Conservation (phyloP, 345 rosid genomes). For the Cardamine occulta region DNA sequence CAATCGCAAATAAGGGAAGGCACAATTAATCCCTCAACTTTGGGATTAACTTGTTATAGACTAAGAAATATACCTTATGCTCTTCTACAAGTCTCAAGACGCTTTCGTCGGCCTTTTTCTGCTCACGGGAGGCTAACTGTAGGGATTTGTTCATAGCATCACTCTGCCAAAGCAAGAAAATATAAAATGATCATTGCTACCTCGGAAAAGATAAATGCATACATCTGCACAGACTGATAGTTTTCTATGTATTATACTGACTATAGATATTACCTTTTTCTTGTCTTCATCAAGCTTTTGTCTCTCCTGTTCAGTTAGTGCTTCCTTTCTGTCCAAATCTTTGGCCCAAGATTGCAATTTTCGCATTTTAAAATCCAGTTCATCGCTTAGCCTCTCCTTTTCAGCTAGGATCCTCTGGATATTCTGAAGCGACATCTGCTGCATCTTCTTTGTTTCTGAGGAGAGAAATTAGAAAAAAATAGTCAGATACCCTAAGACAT, state of each 20-base stretch:
- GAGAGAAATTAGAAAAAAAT: conserved; percentile 9
- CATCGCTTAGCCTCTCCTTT: conserved; percentile 65
- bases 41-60: neutral
- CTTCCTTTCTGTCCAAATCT: conserved; percentile 76
- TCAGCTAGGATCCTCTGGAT: conserved; percentile 68
- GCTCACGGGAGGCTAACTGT: conserved; percentile 76
- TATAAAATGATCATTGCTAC: conserved; percentile 12
- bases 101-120: conserved; percentile 77
- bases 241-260: neutral
- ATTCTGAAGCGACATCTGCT: conserved; percentile 61
- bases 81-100: conserved; percentile 80
- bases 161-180: conserved; percentile 52
- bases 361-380: conserved; percentile 64
- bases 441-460: conserved; percentile 85
- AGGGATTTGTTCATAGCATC: conserved; percentile 66
- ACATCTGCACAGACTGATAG: neutral
- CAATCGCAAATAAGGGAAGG: conserved; percentile 10
- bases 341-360: conserved; percentile 62
- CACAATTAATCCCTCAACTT: neutral
- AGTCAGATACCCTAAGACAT: conserved; percentile 15
- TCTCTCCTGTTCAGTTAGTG: conserved; percentile 77
- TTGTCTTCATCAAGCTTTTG: conserved; percentile 88
- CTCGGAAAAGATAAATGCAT: conserved; percentile 11
- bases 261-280: conserved; percentile 54
- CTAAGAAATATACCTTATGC: conserved; percentile 60